These are phyloP conservation scores for Colletotrichum acutatum DNA, from an alignment of 2,329 filamentous ascomycete species.

Conservation along the genomic window DNA sequence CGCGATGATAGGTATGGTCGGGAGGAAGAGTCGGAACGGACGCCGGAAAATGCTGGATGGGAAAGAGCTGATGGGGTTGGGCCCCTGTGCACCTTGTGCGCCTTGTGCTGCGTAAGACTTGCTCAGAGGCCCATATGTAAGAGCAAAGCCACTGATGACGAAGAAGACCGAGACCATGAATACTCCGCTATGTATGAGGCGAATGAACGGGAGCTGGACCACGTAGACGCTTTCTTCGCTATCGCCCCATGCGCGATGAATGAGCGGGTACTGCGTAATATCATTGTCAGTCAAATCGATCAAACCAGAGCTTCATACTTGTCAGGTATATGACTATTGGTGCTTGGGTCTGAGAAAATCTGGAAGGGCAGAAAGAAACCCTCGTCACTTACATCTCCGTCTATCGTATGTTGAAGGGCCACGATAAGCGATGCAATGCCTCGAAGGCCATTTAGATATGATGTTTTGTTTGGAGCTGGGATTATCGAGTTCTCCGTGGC, in stretches of 20 bases:
- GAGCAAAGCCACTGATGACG: conserved; percentile 50
- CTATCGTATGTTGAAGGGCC: conserved; percentile 62
- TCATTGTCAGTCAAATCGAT: conserved; percentile 46
- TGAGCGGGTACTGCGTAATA: conserved; percentile 5
- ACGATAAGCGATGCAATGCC: conserved; percentile 67
- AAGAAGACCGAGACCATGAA: conserved; percentile 49
- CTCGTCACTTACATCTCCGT: conserved; percentile 21
- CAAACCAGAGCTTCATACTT: neutral
- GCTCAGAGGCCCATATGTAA: conserved; percentile 45
- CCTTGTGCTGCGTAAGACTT: conserved; percentile 23
- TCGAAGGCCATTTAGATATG: conserved; percentile 68
- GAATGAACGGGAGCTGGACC: conserved; percentile 42
- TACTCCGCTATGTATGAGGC: conserved; percentile 41
- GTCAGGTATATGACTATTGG: too few species aligned
- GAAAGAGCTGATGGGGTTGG: conserved; percentile 15
- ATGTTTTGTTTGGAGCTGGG: conserved; percentile 45
- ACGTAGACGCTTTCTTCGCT: conserved; percentile 12
- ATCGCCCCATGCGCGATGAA: conserved; percentile 22
- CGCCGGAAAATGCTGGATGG: conserved; percentile 35
- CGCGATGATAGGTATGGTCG: conserved; percentile 19
- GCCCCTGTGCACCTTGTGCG: conserved; percentile 9
- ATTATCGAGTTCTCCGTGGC: neutral
- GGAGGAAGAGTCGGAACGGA: conserved; percentile 35
- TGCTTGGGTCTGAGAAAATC: neutral
- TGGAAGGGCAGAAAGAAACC: neutral